A percentile compares a stretch with the other conserved stretches of the same genome.
Evolutionary conservation across 495 filamentous ascomycete species (phyloP).

Genomic region (Haplographium delicatum): DNA sequence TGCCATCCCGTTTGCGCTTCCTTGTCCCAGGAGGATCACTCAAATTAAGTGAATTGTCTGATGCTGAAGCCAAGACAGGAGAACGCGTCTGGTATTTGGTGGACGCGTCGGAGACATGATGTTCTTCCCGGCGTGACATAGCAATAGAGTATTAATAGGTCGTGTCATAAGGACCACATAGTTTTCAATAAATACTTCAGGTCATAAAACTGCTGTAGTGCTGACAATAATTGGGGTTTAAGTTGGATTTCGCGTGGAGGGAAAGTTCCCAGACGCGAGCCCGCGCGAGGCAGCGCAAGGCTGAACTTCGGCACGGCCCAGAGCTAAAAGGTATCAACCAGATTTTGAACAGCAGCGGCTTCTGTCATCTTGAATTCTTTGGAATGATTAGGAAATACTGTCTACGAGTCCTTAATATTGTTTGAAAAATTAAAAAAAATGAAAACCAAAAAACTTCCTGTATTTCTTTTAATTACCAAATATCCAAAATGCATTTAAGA

Average conservation of each 20-base stretch:
- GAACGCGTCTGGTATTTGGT: slow-evolving; percentile 17
- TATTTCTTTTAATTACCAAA: no score
- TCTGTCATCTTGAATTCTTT: no score
- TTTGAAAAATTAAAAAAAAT: no score
- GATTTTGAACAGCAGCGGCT: no score
- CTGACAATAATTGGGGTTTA: background rate
- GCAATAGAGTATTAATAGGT: slow-evolving; percentile 24
- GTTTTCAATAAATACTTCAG: slow-evolving; percentile 1
- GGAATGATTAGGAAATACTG: no score
- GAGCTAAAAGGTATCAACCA: no score
- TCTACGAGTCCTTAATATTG: no score
- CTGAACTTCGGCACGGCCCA: no score
- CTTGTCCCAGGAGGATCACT: slow-evolving; percentile 13
- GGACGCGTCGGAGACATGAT: slow-evolving; percentile 21
- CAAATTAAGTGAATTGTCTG: slow-evolving; percentile 25
- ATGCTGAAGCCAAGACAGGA: slow-evolving; percentile 29
- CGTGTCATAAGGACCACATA: slow-evolving; percentile 14
- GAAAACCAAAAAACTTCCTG: no score
- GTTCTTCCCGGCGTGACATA: slow-evolving; percentile 23
- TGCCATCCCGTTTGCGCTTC: slow-evolving; percentile 27
- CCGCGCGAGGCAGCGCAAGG: no score
- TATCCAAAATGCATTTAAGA: no score
- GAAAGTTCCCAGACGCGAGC: no score
- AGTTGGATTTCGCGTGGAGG: background rate
- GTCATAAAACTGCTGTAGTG: background rate